Evolutionary conservation across 768 basidiomycete genomes (phyloP).

Genomic region (Lactifluus pinguis): DNA sequence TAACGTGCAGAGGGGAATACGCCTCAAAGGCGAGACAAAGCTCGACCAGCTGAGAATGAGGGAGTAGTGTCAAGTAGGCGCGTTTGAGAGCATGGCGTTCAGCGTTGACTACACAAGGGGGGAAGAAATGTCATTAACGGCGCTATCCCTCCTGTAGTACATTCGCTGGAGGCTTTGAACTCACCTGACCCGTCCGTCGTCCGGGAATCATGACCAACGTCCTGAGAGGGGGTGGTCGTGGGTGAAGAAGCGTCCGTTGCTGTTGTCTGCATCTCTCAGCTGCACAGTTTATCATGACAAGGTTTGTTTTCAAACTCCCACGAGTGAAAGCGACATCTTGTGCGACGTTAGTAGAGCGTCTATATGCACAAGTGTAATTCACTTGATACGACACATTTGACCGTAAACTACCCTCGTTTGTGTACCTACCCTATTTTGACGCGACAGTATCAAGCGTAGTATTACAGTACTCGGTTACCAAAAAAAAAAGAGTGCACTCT

Average conservation of each 20-base stretch:
- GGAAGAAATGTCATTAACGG: background rate
- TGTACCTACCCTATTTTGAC: too few relatives aligned
- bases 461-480: too few relatives aligned
- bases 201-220: constrained; percentile 14
- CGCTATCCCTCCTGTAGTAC: too few relatives aligned
- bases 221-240: constrained; percentile 26
- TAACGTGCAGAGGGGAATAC: constrained; percentile 56
- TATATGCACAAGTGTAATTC: background rate
- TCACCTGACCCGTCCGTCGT: constrained; percentile 21
- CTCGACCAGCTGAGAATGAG: constrained; percentile 66
- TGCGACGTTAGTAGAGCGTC: background rate
- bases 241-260: constrained; percentile 30
- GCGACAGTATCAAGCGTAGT: too few relatives aligned
- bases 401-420: too few relatives aligned
- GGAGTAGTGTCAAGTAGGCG: constrained; percentile 59
- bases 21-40: constrained; percentile 66
- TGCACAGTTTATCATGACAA: constrained; percentile 69
- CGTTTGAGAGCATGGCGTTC: constrained; percentile 55
- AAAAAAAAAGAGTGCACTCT: too few relatives aligned
- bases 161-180: background rate
- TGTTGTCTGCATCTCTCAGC: constrained; percentile 51
- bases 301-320: constrained; percentile 38
- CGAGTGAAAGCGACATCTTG: background rate
- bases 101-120: constrained; percentile 27
- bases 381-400: background rate